Evolutionary conservation across 169 alveolate species (phyloP).

Genomic region (Theileria equi): DNA sequence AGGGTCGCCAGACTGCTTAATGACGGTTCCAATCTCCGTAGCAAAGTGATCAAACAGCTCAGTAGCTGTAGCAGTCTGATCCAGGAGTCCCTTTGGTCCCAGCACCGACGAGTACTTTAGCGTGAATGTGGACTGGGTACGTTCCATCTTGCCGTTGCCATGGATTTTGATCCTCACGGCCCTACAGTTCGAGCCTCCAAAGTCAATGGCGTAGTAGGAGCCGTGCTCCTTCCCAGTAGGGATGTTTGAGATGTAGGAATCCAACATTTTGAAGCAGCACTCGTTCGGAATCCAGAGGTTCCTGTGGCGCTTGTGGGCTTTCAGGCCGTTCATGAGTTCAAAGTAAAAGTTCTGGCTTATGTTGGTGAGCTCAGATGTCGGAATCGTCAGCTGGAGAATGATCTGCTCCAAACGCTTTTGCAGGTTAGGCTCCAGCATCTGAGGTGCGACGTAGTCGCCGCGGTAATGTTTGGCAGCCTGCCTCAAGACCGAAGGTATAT

Average conservation of each 20-base stretch:
- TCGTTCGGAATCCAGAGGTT: conserved; percentile 76
- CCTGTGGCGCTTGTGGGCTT: conserved; percentile 74
- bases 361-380: conserved; percentile 46
- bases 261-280: conserved; percentile 81
- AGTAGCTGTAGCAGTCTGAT: conserved; percentile 77
- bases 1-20: conserved; percentile 71
- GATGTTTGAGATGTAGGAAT: conserved; percentile 75
- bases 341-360: conserved; percentile 41
- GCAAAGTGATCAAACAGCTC: conserved; percentile 81
- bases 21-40: conserved; percentile 61
- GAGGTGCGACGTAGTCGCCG: conserved; percentile 25
- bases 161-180: conserved; percentile 79
- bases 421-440: conserved; percentile 13
- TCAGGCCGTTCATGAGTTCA: conserved; percentile 69
- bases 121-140: conserved; percentile 68
- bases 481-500: conserved; percentile 26
- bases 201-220: conserved; percentile 84
- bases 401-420: conserved; percentile 35
- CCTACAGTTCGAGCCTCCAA: conserved; percentile 86
- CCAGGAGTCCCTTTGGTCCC: conserved; percentile 78
- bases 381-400: conserved; percentile 35
- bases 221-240: conserved; percentile 88
- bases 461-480: conserved; percentile 31
- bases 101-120: conserved; percentile 68
- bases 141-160: conserved; percentile 79